These are phyloP conservation scores for Phytomonas francai DNA, from an alignment of 208 protist species.

Conservation along the genomic window DNA sequence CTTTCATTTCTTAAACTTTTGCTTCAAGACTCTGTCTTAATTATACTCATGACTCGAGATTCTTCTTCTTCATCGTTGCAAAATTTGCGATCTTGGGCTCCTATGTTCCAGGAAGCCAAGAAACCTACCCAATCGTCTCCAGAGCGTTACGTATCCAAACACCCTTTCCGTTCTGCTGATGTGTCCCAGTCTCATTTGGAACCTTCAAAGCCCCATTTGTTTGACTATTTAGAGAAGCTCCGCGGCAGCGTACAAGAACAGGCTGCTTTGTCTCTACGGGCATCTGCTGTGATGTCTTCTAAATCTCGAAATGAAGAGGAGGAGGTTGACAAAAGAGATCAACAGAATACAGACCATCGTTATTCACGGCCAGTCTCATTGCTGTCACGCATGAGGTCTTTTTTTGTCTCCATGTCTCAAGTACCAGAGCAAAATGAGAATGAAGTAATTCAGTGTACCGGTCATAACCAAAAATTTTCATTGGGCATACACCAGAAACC, in stretches of 20 bases:
- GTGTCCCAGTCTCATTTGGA: not conserved
- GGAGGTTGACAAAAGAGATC: not conserved
- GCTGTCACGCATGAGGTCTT: not conserved
- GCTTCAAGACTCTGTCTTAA: not conserved
- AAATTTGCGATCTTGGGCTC: not conserved
- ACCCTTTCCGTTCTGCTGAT: not conserved
- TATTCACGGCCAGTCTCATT: not conserved
- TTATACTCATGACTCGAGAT: not conserved
- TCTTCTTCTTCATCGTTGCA: not conserved
- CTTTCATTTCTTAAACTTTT: not conserved
- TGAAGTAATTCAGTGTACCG: not conserved
- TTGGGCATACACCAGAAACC: not conserved
- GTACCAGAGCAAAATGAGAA: not conserved
- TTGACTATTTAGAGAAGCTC: not conserved
- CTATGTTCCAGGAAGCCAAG: not conserved
- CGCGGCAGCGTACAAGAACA: not conserved
- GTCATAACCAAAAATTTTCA: not conserved
- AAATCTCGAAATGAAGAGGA: not conserved
- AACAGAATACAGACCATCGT: not conserved
- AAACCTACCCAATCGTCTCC: not conserved
- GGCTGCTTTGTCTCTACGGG: not conserved
- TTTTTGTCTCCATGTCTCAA: not conserved
- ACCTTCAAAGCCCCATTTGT: not conserved
- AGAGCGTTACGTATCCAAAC: not conserved
- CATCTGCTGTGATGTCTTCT: not conserved